Base-by-base conservation (phyloP, 2,329 filamentous ascomycete species). In the Fusarium irregulare region DNA sequence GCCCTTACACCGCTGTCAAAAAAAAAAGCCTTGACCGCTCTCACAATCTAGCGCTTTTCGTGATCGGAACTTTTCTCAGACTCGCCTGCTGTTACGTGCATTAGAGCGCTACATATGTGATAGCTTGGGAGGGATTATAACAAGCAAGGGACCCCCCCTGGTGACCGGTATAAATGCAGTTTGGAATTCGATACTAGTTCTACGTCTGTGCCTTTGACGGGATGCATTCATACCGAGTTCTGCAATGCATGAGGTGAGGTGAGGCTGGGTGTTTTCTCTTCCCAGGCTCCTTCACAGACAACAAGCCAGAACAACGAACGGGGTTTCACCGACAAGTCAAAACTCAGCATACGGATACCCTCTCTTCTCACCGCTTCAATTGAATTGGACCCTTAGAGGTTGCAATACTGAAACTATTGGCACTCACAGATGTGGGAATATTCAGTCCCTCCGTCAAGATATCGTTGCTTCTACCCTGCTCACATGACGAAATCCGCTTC, bases 341-440 rank as follows among this genome's bases (percentile, higher is more conserved):
- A 37, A 46, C 7, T 50, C 54, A 28, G 25, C 20, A 47, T 46
- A 30, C 34, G 42, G 53, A 20, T 32, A 47, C 57, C 46, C 23
- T 30, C 21, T 30, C 28, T 23, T 54, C 64, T 64, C 65, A 68
- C 65, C 65, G 65, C 65, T 66, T 59, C 58, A 59, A 68, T 44
- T 51, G 32, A 50, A 51, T 34, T 51, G 23, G 32, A 53, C 37
- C 49, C 49, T 25, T 28, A 53, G 23, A 37, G 34, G 34, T n/a
- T 37, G 34, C 3, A 41, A 53, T 53, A 42, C 23, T 42, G 21
- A 53, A 41, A 27, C 18, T 27, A 37, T 53, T 53, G 23, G 23
- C 34, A 41, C 18, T 53, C 32, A 28, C 3, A 27, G 12, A 53
- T 42, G 34, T 53, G 49, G 23, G 34, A 53, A 53, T 42, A 13